Evolutionary conservation across 2,329 filamentous ascomycete species (phyloP).

Genomic region (Penicillium sp.): DNA sequence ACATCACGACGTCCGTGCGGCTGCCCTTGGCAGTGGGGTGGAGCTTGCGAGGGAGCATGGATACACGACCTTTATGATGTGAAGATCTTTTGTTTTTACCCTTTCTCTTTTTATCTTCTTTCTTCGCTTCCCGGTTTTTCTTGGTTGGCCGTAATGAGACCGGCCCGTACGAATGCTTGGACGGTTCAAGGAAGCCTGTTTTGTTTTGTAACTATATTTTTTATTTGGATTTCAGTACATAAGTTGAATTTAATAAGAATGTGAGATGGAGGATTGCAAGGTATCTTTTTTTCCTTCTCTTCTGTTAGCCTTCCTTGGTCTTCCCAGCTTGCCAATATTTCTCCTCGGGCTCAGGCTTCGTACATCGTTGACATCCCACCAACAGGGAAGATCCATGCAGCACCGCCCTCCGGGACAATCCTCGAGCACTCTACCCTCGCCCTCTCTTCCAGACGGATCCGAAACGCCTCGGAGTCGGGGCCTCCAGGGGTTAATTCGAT

Average conservation of each 20-base stretch:
- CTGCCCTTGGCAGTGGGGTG: background rate
- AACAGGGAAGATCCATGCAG: slow-evolving; percentile 19
- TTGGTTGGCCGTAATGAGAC: slow-evolving; percentile 17
- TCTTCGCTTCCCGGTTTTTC: background rate
- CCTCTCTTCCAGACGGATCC: slow-evolving; percentile 9
- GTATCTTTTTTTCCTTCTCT: background rate
- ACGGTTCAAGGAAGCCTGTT: slow-evolving; percentile 6
- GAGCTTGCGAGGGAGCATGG: slow-evolving; percentile 5
- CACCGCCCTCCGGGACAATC: background rate
- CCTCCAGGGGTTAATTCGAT: background rate
- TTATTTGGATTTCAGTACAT: background rate
- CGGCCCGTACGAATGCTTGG: slow-evolving; percentile 15
- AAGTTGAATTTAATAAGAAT: background rate
- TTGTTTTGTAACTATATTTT: slow-evolving; percentile 17
- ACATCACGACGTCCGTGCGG: background rate
- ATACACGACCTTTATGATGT: slow-evolving; percentile 23
- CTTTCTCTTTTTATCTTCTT: background rate
- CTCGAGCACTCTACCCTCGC: background rate
- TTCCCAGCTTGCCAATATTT: background rate
- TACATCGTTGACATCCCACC: slow-evolving; percentile 2
- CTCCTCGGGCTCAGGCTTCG: slow-evolving; percentile 5
- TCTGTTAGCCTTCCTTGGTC: background rate
- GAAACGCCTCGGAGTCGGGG: slow-evolving; percentile 22
- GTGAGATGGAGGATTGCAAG: background rate
- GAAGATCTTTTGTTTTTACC: slow-evolving; percentile 4